A percentile compares a stretch with the other conserved stretches of the same genome.
Evolutionary conservation across 202 grass and related monocot genomes (phyloP).

Genomic region (Carex sylvatica): DNA sequence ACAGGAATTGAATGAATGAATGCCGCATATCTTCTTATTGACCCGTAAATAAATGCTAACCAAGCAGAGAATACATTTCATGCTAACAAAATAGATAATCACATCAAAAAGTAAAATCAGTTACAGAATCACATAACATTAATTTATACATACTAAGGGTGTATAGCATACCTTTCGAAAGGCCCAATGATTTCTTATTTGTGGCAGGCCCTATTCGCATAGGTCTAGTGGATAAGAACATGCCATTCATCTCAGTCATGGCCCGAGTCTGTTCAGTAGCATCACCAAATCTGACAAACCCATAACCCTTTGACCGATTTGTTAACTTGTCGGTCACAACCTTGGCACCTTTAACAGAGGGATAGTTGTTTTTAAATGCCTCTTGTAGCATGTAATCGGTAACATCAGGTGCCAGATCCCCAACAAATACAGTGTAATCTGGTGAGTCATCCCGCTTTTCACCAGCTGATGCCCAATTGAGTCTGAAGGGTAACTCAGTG

Average conservation of each 20-base stretch:
- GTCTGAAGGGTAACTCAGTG: slow-evolving; percentile 62
- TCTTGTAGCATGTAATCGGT: slow-evolving; percentile 86
- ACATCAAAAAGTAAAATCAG: slow-evolving; percentile 33
- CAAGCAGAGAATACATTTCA: slow-evolving; percentile 31
- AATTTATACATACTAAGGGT: neutral
- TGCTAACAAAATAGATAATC: slow-evolving; percentile 27
- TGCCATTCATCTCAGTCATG: slow-evolving; percentile 96
- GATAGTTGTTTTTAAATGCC: slow-evolving; percentile 76
- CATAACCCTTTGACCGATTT: slow-evolving; percentile 82
- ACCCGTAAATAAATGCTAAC: slow-evolving; percentile 42
- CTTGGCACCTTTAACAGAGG: slow-evolving; percentile 88
- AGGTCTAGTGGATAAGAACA: slow-evolving; percentile 71
- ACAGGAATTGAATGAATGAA: slow-evolving; percentile 36
- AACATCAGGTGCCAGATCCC: slow-evolving; percentile 87
- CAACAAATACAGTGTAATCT: slow-evolving; percentile 86
- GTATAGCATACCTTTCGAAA: slow-evolving; percentile 61
- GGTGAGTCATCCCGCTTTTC: slow-evolving; percentile 77
- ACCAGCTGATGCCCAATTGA: slow-evolving; percentile 91
- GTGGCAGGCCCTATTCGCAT: slow-evolving; percentile 89
- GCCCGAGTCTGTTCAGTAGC: slow-evolving; percentile 75
- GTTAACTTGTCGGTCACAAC: slow-evolving; percentile 90
- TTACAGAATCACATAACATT: neutral
- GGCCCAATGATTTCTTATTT: slow-evolving; percentile 63
- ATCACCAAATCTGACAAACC: slow-evolving; percentile 88
- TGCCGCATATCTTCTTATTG: slow-evolving; percentile 33